Conservation (phyloP, 2,329 filamentous ascomycete genomes). For the Triangularia setosa region DNA sequence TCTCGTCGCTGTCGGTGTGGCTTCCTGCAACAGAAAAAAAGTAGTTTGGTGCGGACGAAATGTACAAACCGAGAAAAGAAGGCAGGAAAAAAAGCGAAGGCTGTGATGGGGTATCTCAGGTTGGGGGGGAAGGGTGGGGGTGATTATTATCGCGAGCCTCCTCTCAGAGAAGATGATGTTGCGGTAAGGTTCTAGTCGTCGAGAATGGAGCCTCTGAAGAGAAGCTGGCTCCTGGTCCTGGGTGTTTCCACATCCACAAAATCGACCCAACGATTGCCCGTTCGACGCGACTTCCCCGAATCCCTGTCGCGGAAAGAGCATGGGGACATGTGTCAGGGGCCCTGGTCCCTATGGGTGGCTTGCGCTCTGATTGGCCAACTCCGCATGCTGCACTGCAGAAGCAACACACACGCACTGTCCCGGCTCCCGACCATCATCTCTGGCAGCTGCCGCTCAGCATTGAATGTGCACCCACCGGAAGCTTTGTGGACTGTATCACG, state of each 20-base stretch:
- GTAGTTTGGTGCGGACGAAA: slow-evolving; percentile 10
- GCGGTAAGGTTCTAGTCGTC: not conserved
- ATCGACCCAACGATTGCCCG: slow-evolving; percentile 1
- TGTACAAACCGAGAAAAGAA: slow-evolving; percentile 13
- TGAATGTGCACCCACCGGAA: not conserved
- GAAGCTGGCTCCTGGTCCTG: not conserved
- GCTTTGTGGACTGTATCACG: not conserved
- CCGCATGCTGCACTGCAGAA: not conserved
- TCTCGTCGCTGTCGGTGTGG: not conserved
- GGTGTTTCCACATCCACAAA: slow-evolving; percentile 14
- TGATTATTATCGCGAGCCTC: slow-evolving; percentile 13
- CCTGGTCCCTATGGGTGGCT: slow-evolving; percentile 8
- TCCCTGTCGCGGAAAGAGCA: slow-evolving; percentile 24
- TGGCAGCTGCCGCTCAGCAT: not conserved
- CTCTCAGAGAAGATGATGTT: slow-evolving; percentile 8
- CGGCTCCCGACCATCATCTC: not conserved
- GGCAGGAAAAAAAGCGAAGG: not conserved
- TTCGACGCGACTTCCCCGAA: slow-evolving; percentile 26
- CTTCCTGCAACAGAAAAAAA: slow-evolving; percentile 2
- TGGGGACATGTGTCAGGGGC: slow-evolving; percentile 25
- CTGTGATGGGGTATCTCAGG: slow-evolving; percentile 17
- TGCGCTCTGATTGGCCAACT: slow-evolving; percentile 15
- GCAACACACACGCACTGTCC: not conserved
- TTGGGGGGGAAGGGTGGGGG: not conserved
- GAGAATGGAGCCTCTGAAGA: not conserved